Conservation (phyloP, 1,284 basidiomycete species). For the Tylopilus sp. region DNA sequence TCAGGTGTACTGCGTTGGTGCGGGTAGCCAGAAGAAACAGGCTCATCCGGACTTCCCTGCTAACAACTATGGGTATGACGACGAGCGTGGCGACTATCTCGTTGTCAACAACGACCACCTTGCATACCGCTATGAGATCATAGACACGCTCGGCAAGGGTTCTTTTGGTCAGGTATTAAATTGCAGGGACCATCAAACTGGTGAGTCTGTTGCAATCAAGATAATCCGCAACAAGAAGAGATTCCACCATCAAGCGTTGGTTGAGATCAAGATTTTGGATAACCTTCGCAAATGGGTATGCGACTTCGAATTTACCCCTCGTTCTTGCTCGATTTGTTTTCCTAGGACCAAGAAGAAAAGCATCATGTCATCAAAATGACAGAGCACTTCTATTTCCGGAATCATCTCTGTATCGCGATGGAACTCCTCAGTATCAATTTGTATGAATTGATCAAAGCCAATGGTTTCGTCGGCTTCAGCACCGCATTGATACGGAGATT, state of each 20-base stretch:
- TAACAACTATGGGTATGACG: conserved; percentile 97
- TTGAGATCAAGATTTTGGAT: conserved; percentile 98
- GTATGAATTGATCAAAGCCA: conserved; percentile 99
- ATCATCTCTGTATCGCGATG: conserved; percentile 97
- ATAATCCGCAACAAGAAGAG: conserved; percentile 99
- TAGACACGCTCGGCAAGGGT: conserved; percentile 92
- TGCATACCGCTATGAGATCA: conserved; percentile 92
- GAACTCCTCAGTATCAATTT: conserved; percentile 98
- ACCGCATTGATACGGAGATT: conserved; percentile 94
- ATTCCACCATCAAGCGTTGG: conserved; percentile 97
- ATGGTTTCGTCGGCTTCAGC: conserved; percentile 96
- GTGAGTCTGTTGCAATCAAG: conserved; percentile 95
- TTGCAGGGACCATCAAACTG: conserved; percentile 96
- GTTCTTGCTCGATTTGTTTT: conserved; percentile 9
- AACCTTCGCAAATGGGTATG: conserved; percentile 94
- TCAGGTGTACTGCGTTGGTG: conserved; percentile 82
- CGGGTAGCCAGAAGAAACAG: conserved; percentile 75
- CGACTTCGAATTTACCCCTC: conserved; percentile 11
- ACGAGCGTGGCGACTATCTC: conserved; percentile 96
- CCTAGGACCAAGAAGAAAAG: conserved; percentile 90
- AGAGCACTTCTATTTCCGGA: conserved; percentile 97
- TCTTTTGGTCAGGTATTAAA: conserved; percentile 98
- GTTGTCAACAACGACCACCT: conserved; percentile 92
- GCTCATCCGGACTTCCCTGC: conserved; percentile 69
- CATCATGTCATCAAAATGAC: conserved; percentile 99